A percentile compares a stretch with the other conserved stretches of the same genome.
phyloP scores from a whole-genome alignment of 176 grass and related monocot species.

The Poa pratensis region DNA sequence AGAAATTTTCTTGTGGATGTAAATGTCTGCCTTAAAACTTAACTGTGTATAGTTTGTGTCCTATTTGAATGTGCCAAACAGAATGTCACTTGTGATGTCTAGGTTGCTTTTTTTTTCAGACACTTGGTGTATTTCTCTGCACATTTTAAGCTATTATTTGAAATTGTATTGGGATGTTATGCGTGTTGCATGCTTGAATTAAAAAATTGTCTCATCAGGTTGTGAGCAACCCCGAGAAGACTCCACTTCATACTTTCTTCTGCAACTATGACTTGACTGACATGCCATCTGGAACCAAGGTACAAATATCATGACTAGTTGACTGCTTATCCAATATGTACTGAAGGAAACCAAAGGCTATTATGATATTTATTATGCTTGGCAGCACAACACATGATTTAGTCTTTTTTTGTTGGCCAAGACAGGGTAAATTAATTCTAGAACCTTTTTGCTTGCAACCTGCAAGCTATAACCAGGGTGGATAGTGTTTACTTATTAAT shows the following conservation, averaged over 20 bases:
- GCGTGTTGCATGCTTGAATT: neutral
- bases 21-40: slow-evolving; percentile 11
- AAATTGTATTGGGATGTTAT: neutral
- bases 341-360: slow-evolving; percentile 20
- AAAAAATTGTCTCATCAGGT: slow-evolving; percentile 57
- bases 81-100: slow-evolving; percentile 2
- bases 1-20: neutral
- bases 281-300: slow-evolving; percentile 98
- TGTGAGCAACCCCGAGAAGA: slow-evolving; percentile 96
- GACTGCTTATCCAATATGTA: neutral
- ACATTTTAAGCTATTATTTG: neutral
- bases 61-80: neutral
- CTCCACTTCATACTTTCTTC: slow-evolving; percentile 95
- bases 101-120: neutral
- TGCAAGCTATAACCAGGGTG: neutral
- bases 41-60: neutral
- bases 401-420: neutral
- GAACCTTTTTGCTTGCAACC: slow-evolving; percentile 13
- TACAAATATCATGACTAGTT: slow-evolving; percentile 36
- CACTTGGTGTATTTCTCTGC: neutral
- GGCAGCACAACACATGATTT: neutral
- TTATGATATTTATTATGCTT: neutral
- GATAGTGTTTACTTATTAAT: slow-evolving; percentile 3
- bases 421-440: neutral
- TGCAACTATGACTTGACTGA: slow-evolving; percentile 98